Base-by-base conservation (phyloP, 1,284 basidiomycete genomes). In the Malassezia caprae region DNA sequence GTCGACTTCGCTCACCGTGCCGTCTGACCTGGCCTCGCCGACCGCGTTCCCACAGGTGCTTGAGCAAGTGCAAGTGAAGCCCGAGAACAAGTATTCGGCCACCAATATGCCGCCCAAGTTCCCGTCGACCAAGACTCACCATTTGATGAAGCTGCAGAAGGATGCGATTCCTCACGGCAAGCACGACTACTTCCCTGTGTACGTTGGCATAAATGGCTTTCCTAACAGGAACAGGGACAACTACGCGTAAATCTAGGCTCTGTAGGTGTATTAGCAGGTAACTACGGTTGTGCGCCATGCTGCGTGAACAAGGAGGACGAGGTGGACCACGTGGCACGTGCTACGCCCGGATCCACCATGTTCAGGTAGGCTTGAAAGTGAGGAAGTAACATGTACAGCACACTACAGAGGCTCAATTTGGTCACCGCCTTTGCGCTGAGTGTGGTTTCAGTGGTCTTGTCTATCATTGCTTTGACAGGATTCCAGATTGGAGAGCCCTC, bases 341-440 rank as follows among this genome's bases (percentile, higher is more conserved):
- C 34, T 26, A 37, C 46, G 35, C 12, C 37, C 10, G 17, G 37
- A 39, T 39, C 37, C 17, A 43, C 42, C 50, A 58, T 58, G 56
- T 50, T 39, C 46, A 58, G 30, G 51, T 47, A 47, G 12, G 51
- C 17, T 17, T 21, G 15, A 13, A 6, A 21, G 34, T 31, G 39
- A 21, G 35, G 34, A 15, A 32, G n/a, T 34, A 15, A 55, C 26
- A n/a, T 40, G 23, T 21, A 7, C 58, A 68, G 67, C 45, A 62
- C 64, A 11, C 74, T 85, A 59, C 84, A 89, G 80, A 80, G 78
- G 0, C 78, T 91, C n/a, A 79, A 90, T 31, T 82, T 78, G 0
- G 81, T 83, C 50, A 81, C 90, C 49, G 82, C 89, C 0, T 70
- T 88, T 2, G 65, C 76, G 4, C 71, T 76, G 8, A 76, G 76